Evolutionary conservation across 768 basidiomycete species (phyloP), one percentile per base, ranked within the genome.

Genomic region (Lactifluus hygrophoroides): DNA sequence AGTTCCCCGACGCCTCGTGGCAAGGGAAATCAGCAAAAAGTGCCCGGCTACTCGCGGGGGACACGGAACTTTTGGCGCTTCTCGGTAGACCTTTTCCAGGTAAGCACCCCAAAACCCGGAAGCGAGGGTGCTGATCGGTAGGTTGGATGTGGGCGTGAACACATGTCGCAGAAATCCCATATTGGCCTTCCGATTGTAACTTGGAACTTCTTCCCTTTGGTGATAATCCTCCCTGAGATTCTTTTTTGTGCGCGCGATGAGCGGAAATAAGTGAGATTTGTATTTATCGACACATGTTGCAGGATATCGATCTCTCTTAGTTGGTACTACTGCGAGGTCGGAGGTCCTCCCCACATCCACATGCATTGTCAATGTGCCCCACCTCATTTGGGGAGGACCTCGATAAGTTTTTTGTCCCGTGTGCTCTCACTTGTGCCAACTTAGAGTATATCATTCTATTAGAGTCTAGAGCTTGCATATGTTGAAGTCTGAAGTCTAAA

Each of bases 81-180:
- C 58, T 52, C 32, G 45, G 34, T 34, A 28, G 44, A 56, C 53
- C 5, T 38, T 49, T 56, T 64, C 60, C 42, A 56, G 50, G 43
- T 57, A n/a, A 23, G 50, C 43, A 48, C 45, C 37, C 60, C 42
- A 62, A 62, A 65, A 65, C 45, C 52, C 49, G 45, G 44, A n/a
- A 51, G 52, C 3, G 32, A 59, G 55, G 61, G 56, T 54, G 43
- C 34, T 48, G 46, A 54, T 63, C 61, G 54, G n/a, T n/a, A n/a
- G n/a, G n/a, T n/a, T n/a, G n/a, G n/a, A 34, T 49, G 53, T 52
- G 51, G 44, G 59, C 60, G 51, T 45, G 21, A 37, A 40, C 37
- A 28, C 51, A 32, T 51, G 32, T 30, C 37, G 42, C 43, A 42
- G 37, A 8, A 25, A 44, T 28, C 38, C 17, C 30, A 46, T 30